Conservation (phyloP, 331 rosid species). For the Phaseolus coccineus region DNA sequence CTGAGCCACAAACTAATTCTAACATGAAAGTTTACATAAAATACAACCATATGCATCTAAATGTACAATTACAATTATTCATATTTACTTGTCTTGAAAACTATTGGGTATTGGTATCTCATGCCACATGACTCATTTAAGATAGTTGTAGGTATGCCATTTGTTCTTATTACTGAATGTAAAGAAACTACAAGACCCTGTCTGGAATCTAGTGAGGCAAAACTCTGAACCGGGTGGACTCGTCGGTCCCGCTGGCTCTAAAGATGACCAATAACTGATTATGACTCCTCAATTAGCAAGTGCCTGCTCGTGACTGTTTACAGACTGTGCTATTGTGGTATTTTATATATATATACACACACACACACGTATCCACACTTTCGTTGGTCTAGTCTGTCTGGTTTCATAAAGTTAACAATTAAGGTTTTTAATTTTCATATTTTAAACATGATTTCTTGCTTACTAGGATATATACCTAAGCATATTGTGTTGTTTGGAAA, state of each 20-base stretch:
- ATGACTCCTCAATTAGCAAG: slow-evolving; percentile 40
- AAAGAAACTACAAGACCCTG: slow-evolving; percentile 29
- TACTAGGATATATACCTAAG: not conserved
- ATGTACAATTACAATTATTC: slow-evolving; percentile 28
- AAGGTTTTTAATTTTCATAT: not conserved
- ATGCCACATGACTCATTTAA: slow-evolving; percentile 54
- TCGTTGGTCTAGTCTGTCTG: too few relatives aligned
- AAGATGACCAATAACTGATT: slow-evolving; percentile 49
- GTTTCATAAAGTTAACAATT: not conserved
- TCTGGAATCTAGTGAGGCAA: slow-evolving; percentile 44
- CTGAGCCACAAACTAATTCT: slow-evolving; percentile 17
- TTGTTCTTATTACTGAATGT: slow-evolving; percentile 54
- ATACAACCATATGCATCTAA: slow-evolving; percentile 9
- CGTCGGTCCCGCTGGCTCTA: slow-evolving; percentile 55
- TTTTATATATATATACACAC: slow-evolving; percentile 9
- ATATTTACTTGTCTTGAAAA: not conserved
- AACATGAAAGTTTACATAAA: not conserved
- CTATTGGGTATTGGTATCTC: slow-evolving; percentile 1
- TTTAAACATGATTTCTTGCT: not conserved
- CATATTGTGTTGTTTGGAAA: too few relatives aligned
- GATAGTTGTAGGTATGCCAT: slow-evolving; percentile 62
- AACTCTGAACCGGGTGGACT: slow-evolving; percentile 30
- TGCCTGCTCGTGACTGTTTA: slow-evolving; percentile 50
- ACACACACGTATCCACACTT: not conserved
- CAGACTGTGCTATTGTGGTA: slow-evolving; percentile 38